Evolutionary conservation across 257 asterid genomes (phyloP).

Genomic region (Prunella vulgaris): DNA sequence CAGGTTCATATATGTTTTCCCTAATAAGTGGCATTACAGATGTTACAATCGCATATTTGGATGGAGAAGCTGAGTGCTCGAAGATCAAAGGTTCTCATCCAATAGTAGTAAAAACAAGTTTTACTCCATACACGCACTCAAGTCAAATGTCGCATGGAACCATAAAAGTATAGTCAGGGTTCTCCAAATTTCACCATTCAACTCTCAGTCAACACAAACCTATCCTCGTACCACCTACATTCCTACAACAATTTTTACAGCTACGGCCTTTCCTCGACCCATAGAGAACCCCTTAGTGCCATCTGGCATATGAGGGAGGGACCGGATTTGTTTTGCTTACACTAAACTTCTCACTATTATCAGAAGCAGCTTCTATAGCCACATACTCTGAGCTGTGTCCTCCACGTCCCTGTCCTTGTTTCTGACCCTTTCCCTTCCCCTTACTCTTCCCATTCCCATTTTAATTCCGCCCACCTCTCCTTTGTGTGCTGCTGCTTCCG

Average conservation of each 20-base stretch:
- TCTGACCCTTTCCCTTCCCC: slow-evolving; percentile 39
- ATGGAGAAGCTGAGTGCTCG: no score
- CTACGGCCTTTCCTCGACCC: slow-evolving; percentile 78
- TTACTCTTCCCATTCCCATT: slow-evolving; percentile 22
- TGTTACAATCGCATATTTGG: no score
- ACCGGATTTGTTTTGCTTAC: slow-evolving; percentile 40
- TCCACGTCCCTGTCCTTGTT: slow-evolving; percentile 56
- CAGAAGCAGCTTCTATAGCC: slow-evolving; percentile 20
- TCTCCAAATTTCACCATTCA: background rate
- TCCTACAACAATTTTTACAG: slow-evolving; percentile 27
- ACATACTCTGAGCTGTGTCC: slow-evolving; percentile 30
- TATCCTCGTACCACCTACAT: background rate
- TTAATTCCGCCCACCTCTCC: slow-evolving; percentile 39
- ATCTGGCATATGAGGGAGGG: slow-evolving; percentile 91
- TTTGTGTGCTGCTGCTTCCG: slow-evolving; percentile 26
- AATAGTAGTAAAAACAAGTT: background rate
- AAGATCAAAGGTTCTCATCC: background rate
- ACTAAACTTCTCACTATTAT: slow-evolving; percentile 32
- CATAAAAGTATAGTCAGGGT: background rate
- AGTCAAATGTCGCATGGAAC: no score
- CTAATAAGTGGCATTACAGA: no score
- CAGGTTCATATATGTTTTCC: no score
- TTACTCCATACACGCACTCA: background rate
- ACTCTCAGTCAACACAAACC: background rate
- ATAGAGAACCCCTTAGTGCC: slow-evolving; percentile 74